Evolutionary conservation across 371 early-diverging fungal genomes (phyloP), one percentile per base, ranked within the genome.

Genomic region (Mortierella sp.): DNA sequence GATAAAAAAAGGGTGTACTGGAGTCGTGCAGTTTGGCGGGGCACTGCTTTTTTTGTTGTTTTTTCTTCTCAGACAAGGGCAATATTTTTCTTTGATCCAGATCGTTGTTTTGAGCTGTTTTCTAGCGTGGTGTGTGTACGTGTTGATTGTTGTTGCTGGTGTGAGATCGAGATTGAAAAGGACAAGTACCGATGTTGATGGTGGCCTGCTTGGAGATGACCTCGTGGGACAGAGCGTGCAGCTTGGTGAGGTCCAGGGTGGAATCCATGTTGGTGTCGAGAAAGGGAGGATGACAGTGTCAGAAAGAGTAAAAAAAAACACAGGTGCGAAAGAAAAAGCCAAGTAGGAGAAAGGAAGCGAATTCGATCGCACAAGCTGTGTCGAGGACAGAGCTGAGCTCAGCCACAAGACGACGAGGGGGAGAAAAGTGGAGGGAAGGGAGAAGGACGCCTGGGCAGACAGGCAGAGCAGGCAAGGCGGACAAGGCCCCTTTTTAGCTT

Each of bases 131-230:
- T 59, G 61, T 51, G 72, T 71, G 28, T 40, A 44, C 16, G n/a
- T 48, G 21, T 10, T 37, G 26, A 16, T 21, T 11, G 9, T 37
- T 37, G 37, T 55, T 50, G 55, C 26, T 24, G 73, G 4, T 11
- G 53, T 19, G 51, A 51, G 51, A 50, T 28, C 34, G 37, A 69
- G 69, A 98, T 98, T 81, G 97, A 97, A 54, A 54, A 13, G 8
- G 53, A 43, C 54, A 74, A 46, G 48, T 92, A 96, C 99, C 99
- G 85, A 99, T 99, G 91, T 99, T 99, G 90, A 99, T 98, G 75
- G 99, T 99, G 73, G 99, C 99, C 91, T 99, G 99, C 78, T 95
- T 94, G 37, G 95, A 94, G 88, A 99, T 99, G 87, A 98, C 98
- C 81, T 86, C 86, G 70, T 76, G 86, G 51, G 79, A 78, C 71